Percentiles rank a stretch among this genome's conserved stretches.
These are phyloP conservation scores for Zymoseptoria pseudotritici DNA, from an alignment of 2,329 filamentous ascomycete species.

Conservation along the genomic window DNA sequence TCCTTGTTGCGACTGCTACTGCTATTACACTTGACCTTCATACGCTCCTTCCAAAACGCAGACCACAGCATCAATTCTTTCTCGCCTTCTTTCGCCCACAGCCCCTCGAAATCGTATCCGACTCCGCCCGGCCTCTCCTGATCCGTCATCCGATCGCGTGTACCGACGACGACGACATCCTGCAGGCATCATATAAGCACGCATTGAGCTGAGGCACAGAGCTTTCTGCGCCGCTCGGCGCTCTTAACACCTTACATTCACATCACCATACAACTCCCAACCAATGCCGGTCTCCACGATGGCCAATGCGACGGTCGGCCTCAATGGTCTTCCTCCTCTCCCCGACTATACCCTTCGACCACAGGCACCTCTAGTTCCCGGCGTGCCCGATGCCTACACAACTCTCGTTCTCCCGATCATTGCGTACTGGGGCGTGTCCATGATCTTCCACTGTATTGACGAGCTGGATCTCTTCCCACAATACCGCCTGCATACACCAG, in stretches of 20 bases:
- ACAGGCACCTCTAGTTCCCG: conserved; percentile 64
- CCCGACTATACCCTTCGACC: conserved; percentile 70
- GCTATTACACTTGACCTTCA: conserved; percentile 5
- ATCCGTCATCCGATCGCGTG: conserved; percentile 5
- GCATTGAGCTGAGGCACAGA: neutral
- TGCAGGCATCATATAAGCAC: neutral
- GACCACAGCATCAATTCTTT: neutral
- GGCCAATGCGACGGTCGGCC: conserved; percentile 39
- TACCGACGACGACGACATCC: neutral
- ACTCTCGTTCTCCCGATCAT: conserved; percentile 68
- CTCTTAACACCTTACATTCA: conserved; percentile 1
- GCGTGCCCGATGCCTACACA: conserved; percentile 74
- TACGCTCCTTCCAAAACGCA: conserved; percentile 10
- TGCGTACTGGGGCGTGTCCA: conserved; percentile 81
- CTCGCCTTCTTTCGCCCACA: neutral
- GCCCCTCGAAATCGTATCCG: neutral
- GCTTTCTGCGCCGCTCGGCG: conserved; percentile 4
- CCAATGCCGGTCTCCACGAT: conserved; percentile 13
- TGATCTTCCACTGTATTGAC: conserved; percentile 84
- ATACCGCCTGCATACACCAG: conserved; percentile 90
- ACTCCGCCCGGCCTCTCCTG: conserved; percentile 8
- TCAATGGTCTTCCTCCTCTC: conserved; percentile 67
- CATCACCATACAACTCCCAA: neutral
- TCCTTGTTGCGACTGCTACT: neutral
- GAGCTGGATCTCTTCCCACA: conserved; percentile 76